Conservation (phyloP, 1,284 basidiomycete species). For the Malassezia nana region DNA sequence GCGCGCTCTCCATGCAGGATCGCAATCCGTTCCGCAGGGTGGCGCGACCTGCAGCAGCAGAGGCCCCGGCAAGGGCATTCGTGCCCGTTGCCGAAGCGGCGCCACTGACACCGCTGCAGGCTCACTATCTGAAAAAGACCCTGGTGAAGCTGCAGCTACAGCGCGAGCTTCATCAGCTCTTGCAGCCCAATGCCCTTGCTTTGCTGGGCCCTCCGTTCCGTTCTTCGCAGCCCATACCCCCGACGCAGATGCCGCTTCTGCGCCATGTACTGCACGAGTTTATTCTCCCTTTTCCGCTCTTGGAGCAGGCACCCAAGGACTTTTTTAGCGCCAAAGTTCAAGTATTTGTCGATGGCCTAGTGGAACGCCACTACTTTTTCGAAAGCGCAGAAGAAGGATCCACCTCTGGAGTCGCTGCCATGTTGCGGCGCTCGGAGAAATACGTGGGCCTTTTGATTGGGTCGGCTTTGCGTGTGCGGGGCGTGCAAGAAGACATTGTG, state of each 20-base stretch:
- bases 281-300: conserved; percentile 45
- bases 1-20: neutral
- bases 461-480: conserved; percentile 32
- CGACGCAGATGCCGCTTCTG: conserved; percentile 26
- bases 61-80: neutral
- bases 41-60: neutral
- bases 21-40: conserved; percentile 12
- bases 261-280: conserved; percentile 46
- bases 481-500: conserved; percentile 36
- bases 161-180: conserved; percentile 23
- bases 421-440: neutral
- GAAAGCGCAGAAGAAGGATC: conserved; percentile 13
- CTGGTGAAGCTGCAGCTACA: conserved; percentile 77
- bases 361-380: conserved; percentile 38
- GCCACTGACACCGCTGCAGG: conserved; percentile 65
- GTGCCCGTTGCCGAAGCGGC: neutral
- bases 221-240: neutral
- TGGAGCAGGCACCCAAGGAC: conserved; percentile 39
- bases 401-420: neutral
- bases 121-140: conserved; percentile 92
- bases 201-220: conserved; percentile 46
- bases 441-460: conserved; percentile 32
- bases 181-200: conserved; percentile 32
- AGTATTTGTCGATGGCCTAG: conserved; percentile 40
- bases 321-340: conserved; percentile 47